Conservation (phyloP, 306 rosid species). For the Begonia peltatifolia region DNA sequence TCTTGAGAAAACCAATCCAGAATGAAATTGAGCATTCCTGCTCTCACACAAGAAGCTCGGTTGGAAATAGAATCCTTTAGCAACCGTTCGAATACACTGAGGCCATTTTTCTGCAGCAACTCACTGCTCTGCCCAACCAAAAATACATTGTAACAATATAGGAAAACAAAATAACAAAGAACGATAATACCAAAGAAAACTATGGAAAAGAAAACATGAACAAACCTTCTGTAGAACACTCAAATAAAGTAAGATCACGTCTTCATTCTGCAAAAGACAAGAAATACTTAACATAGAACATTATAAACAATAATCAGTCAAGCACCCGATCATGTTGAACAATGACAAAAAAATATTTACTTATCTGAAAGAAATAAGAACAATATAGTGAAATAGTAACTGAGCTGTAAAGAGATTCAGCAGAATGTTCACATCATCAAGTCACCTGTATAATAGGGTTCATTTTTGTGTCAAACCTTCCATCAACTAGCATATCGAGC, state of each 20-base stretch:
- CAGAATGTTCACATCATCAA: constrained; percentile 16
- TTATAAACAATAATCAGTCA: too few species aligned
- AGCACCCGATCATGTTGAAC: too few species aligned
- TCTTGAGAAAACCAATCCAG: constrained; percentile 92
- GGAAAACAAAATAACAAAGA: neutral
- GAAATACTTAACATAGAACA: neutral
- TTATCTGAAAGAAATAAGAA: neutral
- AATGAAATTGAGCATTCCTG: constrained; percentile 93
- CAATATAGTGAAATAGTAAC: constrained; percentile 9
- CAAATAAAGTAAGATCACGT: constrained; percentile 64
- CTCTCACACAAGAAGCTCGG: constrained; percentile 92
- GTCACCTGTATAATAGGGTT: constrained; percentile 79
- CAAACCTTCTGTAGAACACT: constrained; percentile 78
- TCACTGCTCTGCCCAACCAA: constrained; percentile 98
- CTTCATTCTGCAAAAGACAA: constrained; percentile 66
- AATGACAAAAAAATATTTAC: too few species aligned
- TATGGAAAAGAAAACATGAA: constrained; percentile 19
- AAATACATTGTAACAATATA: constrained; percentile 5
- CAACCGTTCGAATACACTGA: constrained; percentile 62
- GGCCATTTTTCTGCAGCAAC: constrained; percentile 65
- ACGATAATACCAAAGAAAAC: constrained; percentile 3
- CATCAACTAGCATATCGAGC: constrained; percentile 95
- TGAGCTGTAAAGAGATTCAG: constrained; percentile 10
- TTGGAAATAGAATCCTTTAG: constrained; percentile 81
- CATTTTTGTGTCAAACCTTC: constrained; percentile 60